Evolutionary conservation across 129 eudicot genomes (phyloP).

Genomic region (Chrysanthemum lavandulifolium): DNA sequence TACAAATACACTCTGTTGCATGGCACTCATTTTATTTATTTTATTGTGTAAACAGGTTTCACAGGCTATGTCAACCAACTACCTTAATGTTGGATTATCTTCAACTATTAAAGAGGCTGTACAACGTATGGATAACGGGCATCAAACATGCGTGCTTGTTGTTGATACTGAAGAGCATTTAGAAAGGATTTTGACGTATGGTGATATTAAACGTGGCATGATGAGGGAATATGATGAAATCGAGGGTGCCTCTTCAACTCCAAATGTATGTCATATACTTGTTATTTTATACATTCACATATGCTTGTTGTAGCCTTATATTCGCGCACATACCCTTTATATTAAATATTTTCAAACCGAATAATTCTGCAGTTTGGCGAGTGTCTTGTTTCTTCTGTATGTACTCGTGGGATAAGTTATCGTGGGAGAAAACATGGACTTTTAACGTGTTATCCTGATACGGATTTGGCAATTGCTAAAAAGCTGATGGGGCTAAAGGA

Average conservation of each 20-base stretch:
- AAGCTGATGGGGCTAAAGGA: conserved; percentile 93
- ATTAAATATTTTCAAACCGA: neutral
- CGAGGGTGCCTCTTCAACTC: conserved; percentile 38
- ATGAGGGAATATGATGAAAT: conserved; percentile 42
- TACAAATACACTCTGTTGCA: neutral
- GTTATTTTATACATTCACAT: too few relatives aligned
- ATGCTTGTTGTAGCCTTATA: neutral
- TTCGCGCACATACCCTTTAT: neutral
- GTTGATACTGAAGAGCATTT: conserved; percentile 65
- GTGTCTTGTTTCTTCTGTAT: conserved; percentile 64
- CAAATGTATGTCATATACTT: conserved; percentile 52
- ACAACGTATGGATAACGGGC: conserved; percentile 63
- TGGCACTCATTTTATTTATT: neutral
- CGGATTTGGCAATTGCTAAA: conserved; percentile 83
- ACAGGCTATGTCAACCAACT: conserved; percentile 73
- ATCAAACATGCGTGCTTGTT: conserved; percentile 67
- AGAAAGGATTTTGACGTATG: conserved; percentile 86
- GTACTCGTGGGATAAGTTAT: conserved; percentile 82
- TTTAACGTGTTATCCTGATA: conserved; percentile 92
- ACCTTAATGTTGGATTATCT: conserved; percentile 43
- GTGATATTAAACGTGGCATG: conserved; percentile 66
- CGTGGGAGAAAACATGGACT: conserved; percentile 84
- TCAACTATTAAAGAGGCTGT: conserved; percentile 71
- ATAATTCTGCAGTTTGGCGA: conserved; percentile 51
- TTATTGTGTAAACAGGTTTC: conserved; percentile 54